Evolutionary conservation across 345 rosid genomes (phyloP), one percentile per base, ranked within the genome.

Genomic region (Brassica napus): DNA sequence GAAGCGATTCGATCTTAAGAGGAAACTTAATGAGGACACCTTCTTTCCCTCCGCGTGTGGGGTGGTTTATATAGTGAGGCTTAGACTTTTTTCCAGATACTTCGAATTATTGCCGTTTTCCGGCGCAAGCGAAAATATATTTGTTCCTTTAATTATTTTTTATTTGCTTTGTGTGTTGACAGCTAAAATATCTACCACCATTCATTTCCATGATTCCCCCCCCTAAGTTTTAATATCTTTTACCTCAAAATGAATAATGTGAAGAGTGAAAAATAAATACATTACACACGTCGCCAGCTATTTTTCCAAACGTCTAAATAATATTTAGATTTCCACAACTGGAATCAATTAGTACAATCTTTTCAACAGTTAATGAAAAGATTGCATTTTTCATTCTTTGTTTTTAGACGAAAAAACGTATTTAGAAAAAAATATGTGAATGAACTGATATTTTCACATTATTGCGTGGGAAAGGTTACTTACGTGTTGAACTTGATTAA

Each of bases 61-160:
- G 16, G 15, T 37, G 49, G 58, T 60, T 60, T 79, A 67, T 79
- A 74, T 34, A 54, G 49, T n/a, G 23, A 32, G 23, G 9, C 15
- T 44, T 79, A 18, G 23, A 24, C 16, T 79, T 74, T 1, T 79
- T 3, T 49, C 82, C 66, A 79, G 78, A 79, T 68, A 74, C 74
- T 79, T 79, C 78, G 71, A 79, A 74, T 62, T 60, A 26, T 61
- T 61, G 31, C 76, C 55, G 52, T 47, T 31, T 9, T 61, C 70
- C 6, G 10, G 44, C 28, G 65, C 34, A 6, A 14, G 55, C 10
- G 68, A 68, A 72, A 67, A 6, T 4, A 5, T n/a, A 66, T 21
- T 12, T 6, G 8, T 5, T 34, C 49, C 24, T 26, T 23, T 57
- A 21, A n/a, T 52, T 74, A 12, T 75, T 49, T 54, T 59, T 71